A percentile compares a stretch with the other conserved stretches of the same genome.
phyloP scores from a whole-genome alignment of 805 yeast species.

The Blastobotrys attinorum region DNA sequence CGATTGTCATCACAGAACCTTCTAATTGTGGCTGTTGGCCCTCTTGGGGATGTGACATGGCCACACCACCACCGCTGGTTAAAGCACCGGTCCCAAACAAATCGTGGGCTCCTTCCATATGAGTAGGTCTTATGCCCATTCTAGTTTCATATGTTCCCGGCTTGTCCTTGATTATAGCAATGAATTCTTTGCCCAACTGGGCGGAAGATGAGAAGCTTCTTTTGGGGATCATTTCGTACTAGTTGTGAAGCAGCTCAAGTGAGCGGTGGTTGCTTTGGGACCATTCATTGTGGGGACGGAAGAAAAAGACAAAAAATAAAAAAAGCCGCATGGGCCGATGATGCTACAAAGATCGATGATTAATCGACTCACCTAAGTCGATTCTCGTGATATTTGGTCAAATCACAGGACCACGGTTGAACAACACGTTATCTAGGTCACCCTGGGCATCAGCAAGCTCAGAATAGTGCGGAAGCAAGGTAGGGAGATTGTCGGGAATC shows the following conservation, averaged over 20 bases:
- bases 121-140: conserved; percentile 11
- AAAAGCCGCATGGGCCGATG: too few species aligned
- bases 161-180: conserved; percentile 62
- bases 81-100: conserved; percentile 29
- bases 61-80: conserved; percentile 35
- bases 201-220: conserved; percentile 2
- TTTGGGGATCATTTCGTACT: conserved; percentile 2
- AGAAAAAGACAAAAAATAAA: too few species aligned
- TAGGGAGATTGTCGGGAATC: neutral
- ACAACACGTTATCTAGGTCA: too few species aligned
- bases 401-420: too few species aligned
- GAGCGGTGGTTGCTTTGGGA: too few species aligned
- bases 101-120: conserved; percentile 17
- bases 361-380: too few species aligned
- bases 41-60: conserved; percentile 27
- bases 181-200: conserved; percentile 38
- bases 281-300: too few species aligned
- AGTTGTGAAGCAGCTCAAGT: too few species aligned
- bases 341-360: too few species aligned
- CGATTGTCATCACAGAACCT: conserved; percentile 58
- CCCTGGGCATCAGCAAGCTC: neutral
- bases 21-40: conserved; percentile 39
- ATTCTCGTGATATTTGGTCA: too few species aligned
- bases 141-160: conserved; percentile 39
- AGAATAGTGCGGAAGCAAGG: neutral